Conservation (phyloP, 495 filamentous ascomycete species). For the Penicillium silybi region DNA sequence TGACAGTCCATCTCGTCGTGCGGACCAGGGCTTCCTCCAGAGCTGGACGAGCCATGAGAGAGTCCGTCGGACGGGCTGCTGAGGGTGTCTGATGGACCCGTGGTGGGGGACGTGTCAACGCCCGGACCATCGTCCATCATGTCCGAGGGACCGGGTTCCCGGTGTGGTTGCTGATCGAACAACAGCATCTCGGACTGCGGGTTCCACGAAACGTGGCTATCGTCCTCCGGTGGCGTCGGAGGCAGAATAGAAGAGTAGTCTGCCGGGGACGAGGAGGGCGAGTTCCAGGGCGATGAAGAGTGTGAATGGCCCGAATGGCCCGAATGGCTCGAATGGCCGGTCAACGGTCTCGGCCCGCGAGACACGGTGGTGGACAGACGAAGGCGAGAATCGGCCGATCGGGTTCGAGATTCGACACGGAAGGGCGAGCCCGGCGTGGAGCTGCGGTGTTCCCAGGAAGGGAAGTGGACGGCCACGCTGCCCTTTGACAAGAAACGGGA, state of each 20-base stretch:
- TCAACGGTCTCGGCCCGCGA: constrained; percentile 35
- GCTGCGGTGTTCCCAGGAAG: constrained; percentile 39
- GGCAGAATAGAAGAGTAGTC: constrained; percentile 39
- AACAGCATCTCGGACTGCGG: constrained; percentile 32
- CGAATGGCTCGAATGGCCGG: constrained; percentile 18
- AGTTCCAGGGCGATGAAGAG: constrained; percentile 27
- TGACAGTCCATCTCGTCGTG: constrained; percentile 40
- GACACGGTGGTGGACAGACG: constrained; percentile 33
- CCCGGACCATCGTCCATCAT: constrained; percentile 40
- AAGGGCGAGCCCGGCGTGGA: constrained; percentile 22
- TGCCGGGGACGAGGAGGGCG: constrained; percentile 18
- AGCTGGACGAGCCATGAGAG: constrained; percentile 36
- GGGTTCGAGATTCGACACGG: constrained; percentile 28
- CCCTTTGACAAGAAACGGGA: constrained; percentile 41
- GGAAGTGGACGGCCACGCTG: constrained; percentile 36
- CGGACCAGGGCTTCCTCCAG: constrained; percentile 33
- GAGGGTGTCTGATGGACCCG: constrained; percentile 25
- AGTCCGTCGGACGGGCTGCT: constrained; percentile 35
- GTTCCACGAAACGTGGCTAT: constrained; percentile 39
- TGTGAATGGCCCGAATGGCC: constrained; percentile 11
- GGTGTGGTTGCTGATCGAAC: constrained; percentile 30
- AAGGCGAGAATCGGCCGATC: constrained; percentile 37
- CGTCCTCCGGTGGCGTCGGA: constrained; percentile 44
- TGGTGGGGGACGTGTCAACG: constrained; percentile 27
- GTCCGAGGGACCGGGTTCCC: constrained; percentile 25